Evolutionary conservation across 2,329 filamentous ascomycete genomes (phyloP), one percentile per base, ranked within the genome.

Genomic region (Penicillium palitans): DNA sequence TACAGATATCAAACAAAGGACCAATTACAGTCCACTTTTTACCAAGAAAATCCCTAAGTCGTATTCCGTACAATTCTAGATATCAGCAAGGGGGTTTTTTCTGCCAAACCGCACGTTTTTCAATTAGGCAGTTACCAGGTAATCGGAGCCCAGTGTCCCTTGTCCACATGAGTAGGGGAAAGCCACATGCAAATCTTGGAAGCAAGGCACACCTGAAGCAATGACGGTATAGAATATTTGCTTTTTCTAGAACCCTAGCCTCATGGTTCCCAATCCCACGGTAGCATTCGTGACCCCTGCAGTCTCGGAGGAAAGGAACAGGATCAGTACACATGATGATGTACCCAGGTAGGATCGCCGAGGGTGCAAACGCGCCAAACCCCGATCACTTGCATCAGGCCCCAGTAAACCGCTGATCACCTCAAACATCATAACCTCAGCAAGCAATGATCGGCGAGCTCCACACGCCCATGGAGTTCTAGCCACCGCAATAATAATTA

Each of bases 221-320:
- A 35, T 53, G 48, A 53, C 25, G 24, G 6, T 46, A 55, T 55
- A 29, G 3, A 10, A 48, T 31, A 19, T 29, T 48, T 58, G 37
- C 37, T 54, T 58, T 44, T 57, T 52, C 31, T 19, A 13, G 17
- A 19, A 24, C 13, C 25, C 27, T 41, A 29, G 27, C 44, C 50
- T 42, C 35, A 46, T 48, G 42, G 48, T 4, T 40, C 50, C 50
- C 35, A 24, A 57, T 48, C n/a, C 49, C 27, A 57, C 44, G 21
- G 42, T 48, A 48, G 27, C 9, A 54, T 27, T 42, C 9, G 7
- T 15, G 17, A 19, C 21, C 35, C 35, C 19, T 49, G 52, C 17
- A 25, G 15, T 7, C 4, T 37, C 52, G 25, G 27, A 17, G 9
- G n/a, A 49, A 33, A 45, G 33, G 31, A 25, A 17, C 39, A 52